A percentile compares a stretch with the other conserved stretches of the same genome.
Conservation (phyloP, 306 rosid genomes). For the Lathyrus sativus region DNA sequence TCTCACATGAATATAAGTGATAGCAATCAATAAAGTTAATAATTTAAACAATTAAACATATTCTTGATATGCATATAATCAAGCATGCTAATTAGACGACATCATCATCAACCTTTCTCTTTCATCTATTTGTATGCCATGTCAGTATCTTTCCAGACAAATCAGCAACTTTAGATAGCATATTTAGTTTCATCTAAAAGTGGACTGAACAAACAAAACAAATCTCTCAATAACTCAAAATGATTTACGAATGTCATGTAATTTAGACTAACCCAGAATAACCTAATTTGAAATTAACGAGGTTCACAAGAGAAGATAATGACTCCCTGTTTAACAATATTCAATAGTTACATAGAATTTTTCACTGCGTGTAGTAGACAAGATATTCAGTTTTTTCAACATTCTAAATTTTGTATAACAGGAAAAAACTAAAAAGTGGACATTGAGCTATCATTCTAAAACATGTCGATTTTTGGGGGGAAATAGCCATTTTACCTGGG, state of each 20-base stretch:
- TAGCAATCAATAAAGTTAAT: background rate
- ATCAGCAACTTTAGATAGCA: constrained; percentile 18
- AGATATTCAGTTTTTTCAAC: constrained; percentile 21
- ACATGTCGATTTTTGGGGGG: constrained; percentile 3
- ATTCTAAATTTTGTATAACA: constrained; percentile 19
- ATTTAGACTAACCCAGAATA: constrained; percentile 23
- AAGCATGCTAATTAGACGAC: constrained; percentile 25
- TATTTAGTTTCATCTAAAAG: constrained; percentile 11
- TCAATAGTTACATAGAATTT: constrained; percentile 21
- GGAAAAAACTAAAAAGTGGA: constrained; percentile 8
- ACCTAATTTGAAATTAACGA: constrained; percentile 17
- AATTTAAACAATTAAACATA: constrained; percentile 2
- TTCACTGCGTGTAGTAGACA: constrained; percentile 17
- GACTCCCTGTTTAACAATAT: constrained; percentile 17
- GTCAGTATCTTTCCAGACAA: constrained; percentile 16
- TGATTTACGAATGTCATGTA: background rate
- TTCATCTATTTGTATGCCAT: background rate
- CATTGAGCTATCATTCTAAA: constrained; percentile 16
- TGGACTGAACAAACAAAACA: constrained; percentile 3
- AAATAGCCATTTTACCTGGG: constrained; percentile 64
- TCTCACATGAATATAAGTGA: constrained; percentile 1
- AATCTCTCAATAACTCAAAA: background rate
- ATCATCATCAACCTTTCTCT: constrained; percentile 13
- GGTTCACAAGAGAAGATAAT: constrained; percentile 8
- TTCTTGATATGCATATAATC: constrained; percentile 21